Conservation (phyloP, 352 stramenopile genomes). For the Aphanomyces cochlioides region DNA sequence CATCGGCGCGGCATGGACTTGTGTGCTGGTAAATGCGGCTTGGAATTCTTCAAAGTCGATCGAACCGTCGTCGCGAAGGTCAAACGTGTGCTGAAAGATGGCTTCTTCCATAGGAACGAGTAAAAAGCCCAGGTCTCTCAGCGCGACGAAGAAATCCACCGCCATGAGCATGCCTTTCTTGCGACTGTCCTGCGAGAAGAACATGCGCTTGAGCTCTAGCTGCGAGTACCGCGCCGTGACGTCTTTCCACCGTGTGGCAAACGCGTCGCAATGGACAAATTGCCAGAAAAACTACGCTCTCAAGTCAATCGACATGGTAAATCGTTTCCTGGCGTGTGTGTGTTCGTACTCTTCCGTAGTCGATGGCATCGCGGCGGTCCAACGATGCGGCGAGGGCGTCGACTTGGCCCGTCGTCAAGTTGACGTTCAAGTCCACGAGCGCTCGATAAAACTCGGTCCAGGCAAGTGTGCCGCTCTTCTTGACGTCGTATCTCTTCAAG, state of each 20-base stretch:
- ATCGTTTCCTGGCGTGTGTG: too few relatives aligned
- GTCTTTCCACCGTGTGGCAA: conserved; percentile 53
- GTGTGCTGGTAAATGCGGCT: conserved; percentile 39
- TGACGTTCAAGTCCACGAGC: conserved; percentile 36
- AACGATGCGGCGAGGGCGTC: background rate
- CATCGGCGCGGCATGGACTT: background rate
- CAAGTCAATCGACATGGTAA: background rate
- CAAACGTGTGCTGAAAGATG: conserved; percentile 52
- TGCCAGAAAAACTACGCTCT: conserved; percentile 43
- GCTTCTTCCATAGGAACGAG: conserved; percentile 46
- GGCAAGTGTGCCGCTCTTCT: conserved; percentile 48
- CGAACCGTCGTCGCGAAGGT: conserved; percentile 46
- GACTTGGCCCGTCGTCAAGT: conserved; percentile 44
- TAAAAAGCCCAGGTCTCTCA: conserved; percentile 50
- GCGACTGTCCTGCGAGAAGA: conserved; percentile 48
- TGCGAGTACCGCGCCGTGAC: conserved; percentile 37
- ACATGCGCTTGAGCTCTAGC: conserved; percentile 38
- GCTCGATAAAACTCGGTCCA: conserved; percentile 44
- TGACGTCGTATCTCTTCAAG: conserved; percentile 49
- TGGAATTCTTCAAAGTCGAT: conserved; percentile 66
- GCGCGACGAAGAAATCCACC: conserved; percentile 47
- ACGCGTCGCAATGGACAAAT: conserved; percentile 58
- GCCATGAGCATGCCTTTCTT: conserved; percentile 40
- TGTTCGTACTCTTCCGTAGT: conserved; percentile 42
- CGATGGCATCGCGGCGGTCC: conserved; percentile 35